phyloP scores from a whole-genome alignment of 2,329 filamentous ascomycete species.

The Verticillium longisporum region DNA sequence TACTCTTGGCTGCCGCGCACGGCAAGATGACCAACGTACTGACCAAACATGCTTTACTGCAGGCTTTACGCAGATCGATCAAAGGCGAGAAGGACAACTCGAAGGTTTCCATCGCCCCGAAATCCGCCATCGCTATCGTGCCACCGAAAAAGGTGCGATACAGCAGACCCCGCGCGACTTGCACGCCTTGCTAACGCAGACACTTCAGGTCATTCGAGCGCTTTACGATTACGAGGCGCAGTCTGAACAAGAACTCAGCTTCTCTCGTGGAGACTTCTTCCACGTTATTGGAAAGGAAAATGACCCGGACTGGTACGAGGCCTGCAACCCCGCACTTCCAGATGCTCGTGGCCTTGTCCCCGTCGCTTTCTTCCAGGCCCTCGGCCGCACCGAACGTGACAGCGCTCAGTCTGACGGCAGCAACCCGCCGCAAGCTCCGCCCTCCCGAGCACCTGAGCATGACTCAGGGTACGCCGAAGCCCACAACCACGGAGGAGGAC shows the following conservation, averaged over 20 bases:
- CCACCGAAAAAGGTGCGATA: conserved; percentile 84
- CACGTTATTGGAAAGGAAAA: conserved; percentile 96
- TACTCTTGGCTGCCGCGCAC: neutral
- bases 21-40: conserved; percentile 18
- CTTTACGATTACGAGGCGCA: conserved; percentile 86
- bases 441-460: conserved; percentile 63
- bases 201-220: conserved; percentile 80
- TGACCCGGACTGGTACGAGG: conserved; percentile 95
- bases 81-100: conserved; percentile 80
- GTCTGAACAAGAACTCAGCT: conserved; percentile 73
- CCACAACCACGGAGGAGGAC: conserved; percentile 4
- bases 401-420: conserved; percentile 64
- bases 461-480: conserved; percentile 82
- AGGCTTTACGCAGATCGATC: conserved; percentile 81
- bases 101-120: conserved; percentile 72
- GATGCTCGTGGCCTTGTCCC: conserved; percentile 87
- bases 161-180: neutral
- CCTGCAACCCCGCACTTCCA: conserved; percentile 86
- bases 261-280: conserved; percentile 94
- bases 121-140: conserved; percentile 80
- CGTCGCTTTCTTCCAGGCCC: conserved; percentile 84
- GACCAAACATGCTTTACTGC: conserved; percentile 36
- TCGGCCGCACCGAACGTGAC: conserved; percentile 88
- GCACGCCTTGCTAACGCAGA: neutral
- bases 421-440: conserved; percentile 32